These are phyloP conservation scores for Candida tropicalis DNA, from an alignment of 1,139 yeast species.

Conservation along the genomic window DNA sequence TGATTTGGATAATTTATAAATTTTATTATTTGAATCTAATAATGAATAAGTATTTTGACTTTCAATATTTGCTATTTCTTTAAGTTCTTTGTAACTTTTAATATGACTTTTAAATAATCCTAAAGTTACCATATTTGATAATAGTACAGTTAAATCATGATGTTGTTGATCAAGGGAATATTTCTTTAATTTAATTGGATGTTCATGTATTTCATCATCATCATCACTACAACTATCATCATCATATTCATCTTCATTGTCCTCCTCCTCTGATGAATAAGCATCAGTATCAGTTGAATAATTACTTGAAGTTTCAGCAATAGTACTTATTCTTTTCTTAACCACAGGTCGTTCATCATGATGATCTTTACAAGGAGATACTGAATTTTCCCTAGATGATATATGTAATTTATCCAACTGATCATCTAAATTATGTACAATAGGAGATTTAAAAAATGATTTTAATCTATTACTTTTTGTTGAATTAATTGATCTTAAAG, in stretches of 20 bases:
- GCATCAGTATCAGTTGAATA: constrained; percentile 13
- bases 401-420: constrained; percentile 1
- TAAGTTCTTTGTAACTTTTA: constrained; percentile 14
- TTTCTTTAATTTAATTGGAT: constrained; percentile 26
- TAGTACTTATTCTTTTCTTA: constrained; percentile 25
- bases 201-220: constrained; percentile 27
- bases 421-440: too few relatives aligned
- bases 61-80: constrained; percentile 35
- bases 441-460: constrained; percentile 7
- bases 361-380: neutral
- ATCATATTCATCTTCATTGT: constrained; percentile 25
- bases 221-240: constrained; percentile 27
- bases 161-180: constrained; percentile 13
- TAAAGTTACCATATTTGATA: constrained; percentile 39
- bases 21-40: constrained; percentile 26
- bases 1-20: constrained; percentile 27
- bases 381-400: neutral
- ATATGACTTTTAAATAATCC: constrained; percentile 22
- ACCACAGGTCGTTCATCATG: neutral
- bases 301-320: constrained; percentile 19
- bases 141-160: constrained; percentile 23
- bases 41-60: constrained; percentile 30
- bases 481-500: constrained; percentile 4
- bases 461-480: constrained; percentile 7
- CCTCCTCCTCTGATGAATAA: too few relatives aligned